Base-by-base conservation (phyloP, 140 eudicot genomes). In the Stevia rebaudiana region DNA sequence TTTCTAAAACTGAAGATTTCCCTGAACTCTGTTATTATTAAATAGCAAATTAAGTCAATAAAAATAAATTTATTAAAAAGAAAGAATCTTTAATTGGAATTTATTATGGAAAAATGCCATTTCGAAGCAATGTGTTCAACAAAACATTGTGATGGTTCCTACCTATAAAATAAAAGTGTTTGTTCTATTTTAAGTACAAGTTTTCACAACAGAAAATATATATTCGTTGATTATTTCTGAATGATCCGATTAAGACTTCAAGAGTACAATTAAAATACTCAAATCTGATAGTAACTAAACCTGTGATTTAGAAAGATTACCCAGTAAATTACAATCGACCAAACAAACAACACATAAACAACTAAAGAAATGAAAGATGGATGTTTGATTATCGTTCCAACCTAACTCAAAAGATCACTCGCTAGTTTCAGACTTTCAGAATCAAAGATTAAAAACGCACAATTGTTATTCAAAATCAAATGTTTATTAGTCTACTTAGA, bases 1-100 rank as follows among this genome's bases (percentile, higher is more conserved):
- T 85, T 74, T 85, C 94, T 70, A 85, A 71, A 44, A 85, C 94
- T 0, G 86, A 82, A 15, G 94, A 85, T 67, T 82, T 85, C 23
- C 94, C 94, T 2, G 94, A 85, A 78, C 94, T 85, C 94, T 85
- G 72, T 46, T 41, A 66, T 41, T 8, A 24, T 36, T 6, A 65
- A 19, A 59, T 35, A 39, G 70, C 6, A 17, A 17, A 35, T 12
- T 8, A 4, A 4, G 12, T 17, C 12, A 50, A 42, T 43, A 69
- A 4, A 42, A 28, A 30, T 24, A 36, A 70, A 12, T 12, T 15
- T 8, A 35, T 11, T 2, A 46, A 33, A 52, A 65, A 46, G 22
- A 21, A 44, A 48, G 18, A 74, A 42, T 30, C 50, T 49, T 63
- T 28, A n/a, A 3, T 63, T 24, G 41, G 21, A 10, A 5, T 68